A percentile compares a stretch with the other conserved stretches of the same genome.
phyloP scores from a whole-genome alignment of 371 early-diverging fungal genomes.

The Dinochytrium kinnereticum region DNA sequence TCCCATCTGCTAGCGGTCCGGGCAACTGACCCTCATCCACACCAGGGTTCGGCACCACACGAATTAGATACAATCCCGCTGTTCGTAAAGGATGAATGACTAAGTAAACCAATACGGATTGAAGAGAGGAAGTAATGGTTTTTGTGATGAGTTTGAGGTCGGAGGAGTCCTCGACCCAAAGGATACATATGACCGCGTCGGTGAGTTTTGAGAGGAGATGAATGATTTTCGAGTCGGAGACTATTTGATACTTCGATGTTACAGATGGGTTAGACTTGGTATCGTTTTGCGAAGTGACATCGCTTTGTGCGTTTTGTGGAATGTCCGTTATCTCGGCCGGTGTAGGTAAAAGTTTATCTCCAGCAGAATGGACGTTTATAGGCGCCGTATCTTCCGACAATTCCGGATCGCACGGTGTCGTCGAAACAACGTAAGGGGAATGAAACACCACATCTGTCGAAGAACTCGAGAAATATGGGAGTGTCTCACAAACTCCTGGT shows the following conservation, averaged over 20 bases:
- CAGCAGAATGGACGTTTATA: too few relatives aligned
- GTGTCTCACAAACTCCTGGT: slow-evolving; percentile 58
- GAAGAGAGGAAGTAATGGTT: slow-evolving; percentile 22
- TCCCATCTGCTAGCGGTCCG: slow-evolving; percentile 77
- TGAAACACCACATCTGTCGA: slow-evolving; percentile 75
- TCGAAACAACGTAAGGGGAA: slow-evolving; percentile 53
- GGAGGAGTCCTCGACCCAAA: slow-evolving; percentile 69
- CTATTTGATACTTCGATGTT: too few relatives aligned
- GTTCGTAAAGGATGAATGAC: slow-evolving; percentile 58
- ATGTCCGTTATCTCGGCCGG: too few relatives aligned
- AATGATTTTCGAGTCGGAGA: background rate
- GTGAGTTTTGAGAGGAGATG: slow-evolving; percentile 5
- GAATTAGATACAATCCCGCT: slow-evolving; percentile 63
- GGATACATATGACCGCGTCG: slow-evolving; percentile 65
- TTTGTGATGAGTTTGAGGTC: slow-evolving; percentile 39
- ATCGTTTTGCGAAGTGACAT: too few relatives aligned
- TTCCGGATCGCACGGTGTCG: too few relatives aligned
- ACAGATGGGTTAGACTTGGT: too few relatives aligned
- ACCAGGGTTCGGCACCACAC: slow-evolving; percentile 57
- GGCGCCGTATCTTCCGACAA: too few relatives aligned
- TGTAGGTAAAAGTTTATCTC: too few relatives aligned
- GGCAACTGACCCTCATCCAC: slow-evolving; percentile 37
- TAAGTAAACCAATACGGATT: slow-evolving; percentile 53
- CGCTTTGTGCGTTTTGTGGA: too few relatives aligned
- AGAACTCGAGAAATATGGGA: slow-evolving; percentile 75